These are phyloP conservation scores for Secale cereale DNA, from an alignment of 176 grass and related monocot genomes.

Conservation along the genomic window DNA sequence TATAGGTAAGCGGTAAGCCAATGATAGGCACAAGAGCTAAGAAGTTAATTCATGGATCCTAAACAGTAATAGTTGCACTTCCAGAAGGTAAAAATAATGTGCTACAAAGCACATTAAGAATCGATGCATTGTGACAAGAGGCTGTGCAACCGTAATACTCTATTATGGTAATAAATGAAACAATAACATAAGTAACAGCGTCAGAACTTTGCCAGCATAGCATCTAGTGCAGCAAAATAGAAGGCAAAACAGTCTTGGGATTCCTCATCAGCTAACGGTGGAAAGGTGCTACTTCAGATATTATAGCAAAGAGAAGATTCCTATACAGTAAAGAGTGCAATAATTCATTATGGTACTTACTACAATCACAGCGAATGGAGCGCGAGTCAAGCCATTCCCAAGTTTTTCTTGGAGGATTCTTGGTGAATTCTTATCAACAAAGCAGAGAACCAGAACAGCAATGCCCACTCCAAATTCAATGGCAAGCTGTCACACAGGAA, in stretches of 20 bases:
- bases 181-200: slow-evolving; percentile 3
- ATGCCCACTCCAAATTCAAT: slow-evolving; percentile 89
- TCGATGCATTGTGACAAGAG: background rate
- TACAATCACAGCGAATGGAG: slow-evolving; percentile 86
- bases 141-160: background rate
- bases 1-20: background rate
- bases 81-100: background rate
- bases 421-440: slow-evolving; percentile 57
- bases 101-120: background rate
- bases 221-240: background rate
- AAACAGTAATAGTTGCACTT: slow-evolving; percentile 7
- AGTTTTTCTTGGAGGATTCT: slow-evolving; percentile 77
- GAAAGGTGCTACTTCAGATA: slow-evolving; percentile 22
- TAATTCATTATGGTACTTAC: slow-evolving; percentile 50
- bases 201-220: background rate
- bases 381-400: slow-evolving; percentile 86
- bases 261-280: background rate
- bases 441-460: slow-evolving; percentile 85
- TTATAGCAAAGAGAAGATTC: background rate
- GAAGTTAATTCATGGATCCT: slow-evolving; percentile 19
- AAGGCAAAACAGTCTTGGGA: background rate
- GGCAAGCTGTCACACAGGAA: slow-evolving; percentile 68
- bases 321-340: background rate
- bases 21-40: background rate
- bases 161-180: background rate